phyloP scores from a whole-genome alignment of 2,329 filamentous ascomycete genomes.

The Orbilia brochopaga region DNA sequence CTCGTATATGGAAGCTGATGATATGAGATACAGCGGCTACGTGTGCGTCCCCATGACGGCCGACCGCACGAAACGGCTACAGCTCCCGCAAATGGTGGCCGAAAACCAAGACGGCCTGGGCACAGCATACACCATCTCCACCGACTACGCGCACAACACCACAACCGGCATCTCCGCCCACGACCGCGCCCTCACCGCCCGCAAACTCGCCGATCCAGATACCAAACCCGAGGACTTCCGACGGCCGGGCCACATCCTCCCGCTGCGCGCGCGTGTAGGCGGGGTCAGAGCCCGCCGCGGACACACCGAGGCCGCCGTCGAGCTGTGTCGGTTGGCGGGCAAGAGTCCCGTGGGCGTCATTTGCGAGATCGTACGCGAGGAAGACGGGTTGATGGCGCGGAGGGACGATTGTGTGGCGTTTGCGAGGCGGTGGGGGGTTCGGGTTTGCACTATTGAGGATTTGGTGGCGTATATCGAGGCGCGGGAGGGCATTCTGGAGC shows the following conservation, averaged over 20 bases:
- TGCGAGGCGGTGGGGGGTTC: constrained; percentile 84
- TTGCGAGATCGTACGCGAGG: constrained; percentile 88
- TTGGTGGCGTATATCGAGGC: constrained; percentile 79
- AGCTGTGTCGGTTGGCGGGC: constrained; percentile 84
- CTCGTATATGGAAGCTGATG: constrained; percentile 7
- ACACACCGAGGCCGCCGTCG: constrained; percentile 91
- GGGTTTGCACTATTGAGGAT: constrained; percentile 94
- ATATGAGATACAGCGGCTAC: constrained; percentile 66
- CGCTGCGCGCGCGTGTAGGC: constrained; percentile 76
- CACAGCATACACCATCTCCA: constrained; percentile 90
- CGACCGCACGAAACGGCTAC: constrained; percentile 71
- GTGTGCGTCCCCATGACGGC: constrained; percentile 85
- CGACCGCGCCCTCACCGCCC: constrained; percentile 82
- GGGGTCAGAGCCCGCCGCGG: constrained; percentile 80
- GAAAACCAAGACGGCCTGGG: constrained; percentile 78
- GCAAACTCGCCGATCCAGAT: constrained; percentile 73
- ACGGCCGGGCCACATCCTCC: constrained; percentile 87
- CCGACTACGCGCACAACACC: constrained; percentile 75
- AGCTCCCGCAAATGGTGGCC: constrained; percentile 86
- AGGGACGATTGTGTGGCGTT: constrained; percentile 87
- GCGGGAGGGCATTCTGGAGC: constrained; percentile 67
- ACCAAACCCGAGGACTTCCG: constrained; percentile 69
- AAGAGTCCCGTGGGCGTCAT: constrained; percentile 80
- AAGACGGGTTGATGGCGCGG: constrained; percentile 84
- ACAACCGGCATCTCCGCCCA: constrained; percentile 90